A percentile compares a stretch with the other conserved stretches of the same genome.
Evolutionary conservation across 345 rosid species (phyloP).

Genomic region (Aquilaria sinensis): DNA sequence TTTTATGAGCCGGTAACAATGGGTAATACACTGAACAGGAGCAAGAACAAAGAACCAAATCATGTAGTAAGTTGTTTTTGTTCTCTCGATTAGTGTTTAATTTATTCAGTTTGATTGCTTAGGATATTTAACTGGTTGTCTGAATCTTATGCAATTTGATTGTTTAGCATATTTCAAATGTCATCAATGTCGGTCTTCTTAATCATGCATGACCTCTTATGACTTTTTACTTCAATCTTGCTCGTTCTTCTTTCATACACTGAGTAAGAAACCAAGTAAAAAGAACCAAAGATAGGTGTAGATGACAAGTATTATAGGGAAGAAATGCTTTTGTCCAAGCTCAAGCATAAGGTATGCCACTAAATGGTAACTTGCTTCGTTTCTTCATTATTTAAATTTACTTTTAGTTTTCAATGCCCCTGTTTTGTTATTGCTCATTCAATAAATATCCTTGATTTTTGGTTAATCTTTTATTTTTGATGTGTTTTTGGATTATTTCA

Average conservation of each 20-base stretch:
- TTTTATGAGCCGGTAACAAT: no score
- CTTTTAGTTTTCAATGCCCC: no score
- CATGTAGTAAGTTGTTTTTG: no score
- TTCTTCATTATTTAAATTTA: neutral
- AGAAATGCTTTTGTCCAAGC: slow-evolving; percentile 78
- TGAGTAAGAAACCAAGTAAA: slow-evolving; percentile 2
- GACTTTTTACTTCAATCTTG: slow-evolving; percentile 30
- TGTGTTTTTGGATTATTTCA: neutral
- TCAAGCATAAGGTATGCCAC: slow-evolving; percentile 92
- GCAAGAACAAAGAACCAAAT: no score
- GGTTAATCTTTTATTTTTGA: neutral
- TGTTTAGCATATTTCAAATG: slow-evolving; percentile 12
- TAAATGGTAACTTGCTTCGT: slow-evolving; percentile 60
- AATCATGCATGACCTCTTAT: slow-evolving; percentile 32
- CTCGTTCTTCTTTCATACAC: slow-evolving; percentile 8
- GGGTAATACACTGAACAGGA: no score
- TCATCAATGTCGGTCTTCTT: slow-evolving; percentile 13
- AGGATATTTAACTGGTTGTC: no score
- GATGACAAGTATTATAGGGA: slow-evolving; percentile 73
- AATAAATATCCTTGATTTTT: neutral
- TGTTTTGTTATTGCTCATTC: no score
- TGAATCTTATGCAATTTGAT: no score
- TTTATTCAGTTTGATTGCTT: no score
- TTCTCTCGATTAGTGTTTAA: no score
- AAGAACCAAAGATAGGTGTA: slow-evolving; percentile 8